Percentiles rank a stretch among this genome's conserved stretches.
These are phyloP conservation scores for Zymoseptoria ardabiliae DNA, from an alignment of 2,329 filamentous ascomycete species.

Conservation along the genomic window DNA sequence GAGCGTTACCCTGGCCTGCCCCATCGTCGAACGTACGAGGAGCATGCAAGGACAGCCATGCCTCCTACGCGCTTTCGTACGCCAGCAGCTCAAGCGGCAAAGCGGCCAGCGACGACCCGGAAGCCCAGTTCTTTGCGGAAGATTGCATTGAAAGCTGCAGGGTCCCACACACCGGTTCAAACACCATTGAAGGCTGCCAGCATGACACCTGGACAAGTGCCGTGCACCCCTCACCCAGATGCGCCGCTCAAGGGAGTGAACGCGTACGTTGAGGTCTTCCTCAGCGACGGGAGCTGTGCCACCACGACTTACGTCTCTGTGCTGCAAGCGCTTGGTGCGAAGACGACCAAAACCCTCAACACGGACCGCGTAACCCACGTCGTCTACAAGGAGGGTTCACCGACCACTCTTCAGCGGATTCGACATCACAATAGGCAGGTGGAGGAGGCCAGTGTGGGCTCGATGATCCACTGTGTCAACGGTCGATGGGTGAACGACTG, in stretches of 20 bases:
- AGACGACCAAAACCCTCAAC: constrained; percentile 29
- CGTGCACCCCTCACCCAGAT: constrained; percentile 32
- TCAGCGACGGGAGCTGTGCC: constrained; percentile 30
- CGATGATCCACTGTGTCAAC: constrained; percentile 30
- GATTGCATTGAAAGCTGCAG: constrained; percentile 19
- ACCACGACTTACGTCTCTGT: constrained; percentile 29
- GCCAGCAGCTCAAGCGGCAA: constrained; percentile 15
- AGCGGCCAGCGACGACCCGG: constrained; percentile 23
- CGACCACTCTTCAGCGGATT: constrained; percentile 28
- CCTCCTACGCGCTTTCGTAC: constrained; percentile 23
- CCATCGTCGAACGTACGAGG: constrained; percentile 9
- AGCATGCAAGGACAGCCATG: constrained; percentile 22
- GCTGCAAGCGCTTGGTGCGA: constrained; percentile 30
- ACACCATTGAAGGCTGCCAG: constrained; percentile 23
- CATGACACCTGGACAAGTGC: constrained; percentile 22
- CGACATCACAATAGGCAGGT: constrained; percentile 28
- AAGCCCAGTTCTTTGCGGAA: constrained; percentile 25
- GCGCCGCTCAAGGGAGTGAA: constrained; percentile 28
- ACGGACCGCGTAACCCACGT: constrained; percentile 32
- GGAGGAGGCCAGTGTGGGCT: constrained; percentile 15
- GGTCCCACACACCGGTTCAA: constrained; percentile 24
- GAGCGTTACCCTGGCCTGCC: constrained; percentile 13
- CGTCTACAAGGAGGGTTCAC: constrained; percentile 33
- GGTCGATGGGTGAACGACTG: constrained; percentile 33
- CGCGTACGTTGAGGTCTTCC: constrained; percentile 32